phyloP scores from a whole-genome alignment of 441 rosid species.

The Gossypium laxum region DNA sequence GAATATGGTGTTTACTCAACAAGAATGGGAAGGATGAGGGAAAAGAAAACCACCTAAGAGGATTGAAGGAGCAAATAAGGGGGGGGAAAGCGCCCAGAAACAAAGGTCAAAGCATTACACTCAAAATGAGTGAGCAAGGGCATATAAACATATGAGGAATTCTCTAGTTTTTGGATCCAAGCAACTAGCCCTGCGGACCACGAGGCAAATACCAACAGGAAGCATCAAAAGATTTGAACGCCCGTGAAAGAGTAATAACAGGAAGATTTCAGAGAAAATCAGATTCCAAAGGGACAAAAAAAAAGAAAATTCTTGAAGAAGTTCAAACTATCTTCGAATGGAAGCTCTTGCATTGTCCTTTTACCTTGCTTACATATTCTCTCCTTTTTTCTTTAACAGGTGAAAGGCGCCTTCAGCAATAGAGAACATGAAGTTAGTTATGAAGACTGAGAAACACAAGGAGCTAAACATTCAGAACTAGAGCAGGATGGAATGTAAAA shows the following conservation, averaged over 20 bases:
- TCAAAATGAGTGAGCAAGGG: background rate
- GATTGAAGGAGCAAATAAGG: background rate
- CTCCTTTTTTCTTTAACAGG: conserved; percentile 88
- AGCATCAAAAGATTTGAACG: conserved; percentile 16
- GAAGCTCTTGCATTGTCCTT: conserved; percentile 41
- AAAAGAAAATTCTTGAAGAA: conserved; percentile 24
- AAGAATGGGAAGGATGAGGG: background rate
- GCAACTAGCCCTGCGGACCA: conserved; percentile 5
- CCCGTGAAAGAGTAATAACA: conserved; percentile 12
- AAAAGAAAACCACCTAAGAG: conserved; percentile 9
- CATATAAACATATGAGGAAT: conserved; percentile 1
- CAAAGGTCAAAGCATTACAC: background rate
- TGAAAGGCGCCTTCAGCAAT: conserved; percentile 97
- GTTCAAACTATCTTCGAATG: conserved; percentile 35
- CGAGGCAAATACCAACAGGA: conserved; percentile 17
- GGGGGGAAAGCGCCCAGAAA: background rate
- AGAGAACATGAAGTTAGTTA: conserved; percentile 78
- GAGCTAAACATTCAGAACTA: conserved; percentile 61
- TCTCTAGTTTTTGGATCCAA: conserved; percentile 1
- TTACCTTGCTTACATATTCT: conserved; percentile 98
- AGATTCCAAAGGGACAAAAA: conserved; percentile 21
- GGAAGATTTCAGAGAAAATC: conserved; percentile 20
- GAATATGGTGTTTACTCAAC: background rate
- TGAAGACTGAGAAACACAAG: conserved; percentile 43
- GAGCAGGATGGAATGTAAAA: conserved; percentile 46